Evolutionary conservation across 2,329 filamentous ascomycete species (phyloP), one percentile per base, ranked within the genome.

Genomic region (Fusarium begoniae): DNA sequence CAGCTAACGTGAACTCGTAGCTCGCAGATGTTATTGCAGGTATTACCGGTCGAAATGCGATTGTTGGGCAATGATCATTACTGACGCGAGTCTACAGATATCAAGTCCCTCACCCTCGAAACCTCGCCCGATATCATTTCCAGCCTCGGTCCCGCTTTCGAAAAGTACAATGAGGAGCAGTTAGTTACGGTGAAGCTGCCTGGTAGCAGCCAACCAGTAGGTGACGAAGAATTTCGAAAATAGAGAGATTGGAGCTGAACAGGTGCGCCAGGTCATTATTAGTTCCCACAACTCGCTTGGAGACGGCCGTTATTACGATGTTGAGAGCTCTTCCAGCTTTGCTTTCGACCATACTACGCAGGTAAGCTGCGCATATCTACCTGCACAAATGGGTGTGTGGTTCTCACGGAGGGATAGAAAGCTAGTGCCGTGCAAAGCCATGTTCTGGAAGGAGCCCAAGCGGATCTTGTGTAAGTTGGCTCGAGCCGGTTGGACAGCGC

Each of bases 141-240:
- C 69, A 91, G 93, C 73, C 92, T 98, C 60, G 89, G 88, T 12
- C 93, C 95, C 1, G 95, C 96, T 1, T 97, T 98, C 82, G 88
- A 95, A 84, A 94, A 93, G 84, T 98, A 99, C 89, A 98, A 98
- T 79, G 96, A 99, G 84, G 93, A 95, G 83, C 96, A 99, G 84
- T 93, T 98, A 82, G 85, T 91, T 55, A 95, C 95, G 22, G 92
- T 94, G 71, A 98, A 97, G 87, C 90, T 99, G 63, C 96, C 96
- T 1, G 95, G 95, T 37, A 90, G 93, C 81, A 96, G 91, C 82
- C 91, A 94, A 82, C 79, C 80, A 62, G 84, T 85, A 64, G 54
- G 82, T 77, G 38, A 60, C 24, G 35, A 59, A 53, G 26, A 43
- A 32, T 20, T 9, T 20, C 22, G 22, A 24, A 24, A 45, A 24